phyloP scores from a whole-genome alignment of 345 rosid species.

The Eucalyptus marginata region DNA sequence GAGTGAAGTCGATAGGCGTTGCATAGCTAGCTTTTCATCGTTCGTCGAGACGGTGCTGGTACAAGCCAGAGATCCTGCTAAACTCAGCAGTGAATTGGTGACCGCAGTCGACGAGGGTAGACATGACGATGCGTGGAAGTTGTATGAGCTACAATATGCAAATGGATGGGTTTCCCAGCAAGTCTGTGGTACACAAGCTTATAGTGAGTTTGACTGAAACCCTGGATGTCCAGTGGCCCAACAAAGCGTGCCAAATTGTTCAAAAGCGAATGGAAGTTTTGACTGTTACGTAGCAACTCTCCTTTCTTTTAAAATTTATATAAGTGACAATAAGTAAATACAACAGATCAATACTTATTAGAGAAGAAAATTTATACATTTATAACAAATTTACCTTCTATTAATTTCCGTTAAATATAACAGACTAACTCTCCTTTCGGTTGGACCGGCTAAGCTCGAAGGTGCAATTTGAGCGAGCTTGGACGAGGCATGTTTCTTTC shows the following conservation, averaged over 20 bases:
- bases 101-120: constrained; percentile 45
- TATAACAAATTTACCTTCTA: too few species aligned
- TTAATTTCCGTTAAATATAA: too few species aligned
- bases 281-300: too few species aligned
- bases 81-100: constrained; percentile 45
- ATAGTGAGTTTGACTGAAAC: constrained; percentile 41
- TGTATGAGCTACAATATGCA: constrained; percentile 65
- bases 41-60: constrained; percentile 50
- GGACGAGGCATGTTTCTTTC: too few species aligned
- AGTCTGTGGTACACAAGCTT: constrained; percentile 51
- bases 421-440: too few species aligned
- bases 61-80: constrained; percentile 75
- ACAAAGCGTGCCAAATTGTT: constrained; percentile 31
- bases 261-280: not conserved
- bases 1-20: not conserved
- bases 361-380: too few species aligned
- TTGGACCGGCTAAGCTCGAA: too few species aligned
- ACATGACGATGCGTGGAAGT: constrained; percentile 51
- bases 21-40: constrained; percentile 12
- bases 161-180: constrained; percentile 79
- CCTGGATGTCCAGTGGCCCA: constrained; percentile 47
- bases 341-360: too few species aligned
- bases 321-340: too few species aligned
- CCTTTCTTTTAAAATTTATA: too few species aligned
- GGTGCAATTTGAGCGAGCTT: too few species aligned